phyloP scores from a whole-genome alignment of 306 rosid species.

The Fagus sylvatica region DNA sequence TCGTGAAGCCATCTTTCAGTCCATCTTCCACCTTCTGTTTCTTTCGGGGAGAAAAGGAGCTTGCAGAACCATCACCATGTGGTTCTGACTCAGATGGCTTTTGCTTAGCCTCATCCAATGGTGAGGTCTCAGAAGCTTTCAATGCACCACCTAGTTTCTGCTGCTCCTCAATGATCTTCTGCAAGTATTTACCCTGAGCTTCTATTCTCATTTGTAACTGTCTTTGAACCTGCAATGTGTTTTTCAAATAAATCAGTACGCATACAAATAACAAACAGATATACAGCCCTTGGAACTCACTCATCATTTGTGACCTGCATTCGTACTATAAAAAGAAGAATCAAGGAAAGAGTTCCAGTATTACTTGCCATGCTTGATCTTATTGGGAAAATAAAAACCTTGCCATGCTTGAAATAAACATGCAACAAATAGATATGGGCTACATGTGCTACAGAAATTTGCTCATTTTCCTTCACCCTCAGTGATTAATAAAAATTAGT shows the following conservation, averaged over 20 bases:
- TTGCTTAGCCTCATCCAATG: conserved; percentile 54
- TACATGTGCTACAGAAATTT: neutral
- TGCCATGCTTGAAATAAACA: neutral
- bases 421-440: neutral
- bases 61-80: conserved; percentile 50
- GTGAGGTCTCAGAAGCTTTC: conserved; percentile 52
- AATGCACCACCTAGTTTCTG: conserved; percentile 77
- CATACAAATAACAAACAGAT: neutral
- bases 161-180: conserved; percentile 98
- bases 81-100: conserved; percentile 53
- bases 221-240: conserved; percentile 78
- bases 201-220: conserved; percentile 98
- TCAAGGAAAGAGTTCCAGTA: neutral
- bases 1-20: conserved; percentile 38
- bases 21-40: conserved; percentile 61
- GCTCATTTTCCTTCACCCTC: neutral
- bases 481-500: neutral
- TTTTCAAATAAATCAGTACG: conserved; percentile 19
- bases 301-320: conserved; percentile 18
- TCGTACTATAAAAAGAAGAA: neutral
- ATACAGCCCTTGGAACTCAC: conserved; percentile 6
- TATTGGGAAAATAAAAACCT: neutral
- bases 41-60: conserved; percentile 58
- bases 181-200: conserved; percentile 97
- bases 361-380: neutral